Conservation (phyloP, 1,284 basidiomycete genomes). For the Phylloboletellus chloephorus region DNA sequence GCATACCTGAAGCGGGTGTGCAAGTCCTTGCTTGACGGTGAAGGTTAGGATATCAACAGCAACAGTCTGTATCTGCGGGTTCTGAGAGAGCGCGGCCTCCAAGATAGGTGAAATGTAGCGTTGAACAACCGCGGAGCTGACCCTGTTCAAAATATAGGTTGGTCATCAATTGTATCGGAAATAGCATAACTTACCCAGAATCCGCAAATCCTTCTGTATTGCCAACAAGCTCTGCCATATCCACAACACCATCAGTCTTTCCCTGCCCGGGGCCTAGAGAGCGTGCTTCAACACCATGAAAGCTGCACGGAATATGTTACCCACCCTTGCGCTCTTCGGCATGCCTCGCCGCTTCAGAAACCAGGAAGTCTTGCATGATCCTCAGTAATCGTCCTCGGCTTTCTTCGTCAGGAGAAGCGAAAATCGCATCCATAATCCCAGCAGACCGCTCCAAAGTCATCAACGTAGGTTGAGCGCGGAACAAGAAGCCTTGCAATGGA, state of each 20-base stretch:
- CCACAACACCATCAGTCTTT: conserved; percentile 50
- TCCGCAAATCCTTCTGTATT: conserved; percentile 93
- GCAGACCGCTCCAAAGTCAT: conserved; percentile 78
- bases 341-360: conserved; percentile 76
- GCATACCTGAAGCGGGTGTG: conserved; percentile 83
- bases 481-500: conserved; percentile 65
- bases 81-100: conserved; percentile 70
- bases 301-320: neutral
- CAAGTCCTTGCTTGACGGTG: conserved; percentile 91
- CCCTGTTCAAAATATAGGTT: conserved; percentile 42
- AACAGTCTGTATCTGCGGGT: conserved; percentile 68
- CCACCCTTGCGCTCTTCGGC: conserved; percentile 60
- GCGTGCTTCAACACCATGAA: conserved; percentile 2
- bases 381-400: conserved; percentile 70
- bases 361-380: conserved; percentile 87
- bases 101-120: conserved; percentile 84
- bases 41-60: conserved; percentile 91
- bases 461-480: conserved; percentile 85
- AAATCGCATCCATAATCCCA: conserved; percentile 86
- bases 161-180: neutral
- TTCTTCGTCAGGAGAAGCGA: conserved; percentile 66
- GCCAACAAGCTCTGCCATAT: conserved; percentile 91
- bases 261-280: conserved; percentile 33
- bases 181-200: conserved; percentile 61
- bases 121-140: conserved; percentile 90